Percentiles rank a stretch among this genome's conserved stretches.
phyloP scores from a whole-genome alignment of 768 basidiomycete species.

The Chlorophyllum brunneum region DNA sequence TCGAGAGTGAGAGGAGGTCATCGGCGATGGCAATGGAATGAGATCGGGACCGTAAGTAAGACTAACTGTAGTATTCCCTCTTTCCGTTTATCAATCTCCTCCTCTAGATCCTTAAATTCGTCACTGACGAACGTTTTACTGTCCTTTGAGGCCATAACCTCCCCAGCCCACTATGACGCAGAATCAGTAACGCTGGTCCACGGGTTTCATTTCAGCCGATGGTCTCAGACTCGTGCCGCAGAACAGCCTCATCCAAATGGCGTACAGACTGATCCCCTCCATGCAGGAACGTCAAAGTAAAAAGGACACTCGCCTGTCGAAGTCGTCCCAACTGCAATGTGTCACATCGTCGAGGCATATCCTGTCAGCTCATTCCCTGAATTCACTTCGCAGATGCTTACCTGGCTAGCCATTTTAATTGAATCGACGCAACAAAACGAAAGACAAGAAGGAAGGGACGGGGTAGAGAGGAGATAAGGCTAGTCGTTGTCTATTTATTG shows the following conservation, averaged over 20 bases:
- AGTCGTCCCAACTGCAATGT: slow-evolving; percentile 64
- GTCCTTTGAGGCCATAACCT: slow-evolving; percentile 81
- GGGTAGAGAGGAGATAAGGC: not conserved
- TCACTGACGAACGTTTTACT: slow-evolving; percentile 68
- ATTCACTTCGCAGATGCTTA: slow-evolving; percentile 21
- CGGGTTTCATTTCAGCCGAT: too few relatives aligned
- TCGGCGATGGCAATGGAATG: not conserved
- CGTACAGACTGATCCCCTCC: not conserved
- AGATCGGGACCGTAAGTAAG: slow-evolving; percentile 1
- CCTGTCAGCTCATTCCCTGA: not conserved
- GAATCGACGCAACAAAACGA: not conserved
- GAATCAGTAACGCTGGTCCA: not conserved
- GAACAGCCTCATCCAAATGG: too few relatives aligned
- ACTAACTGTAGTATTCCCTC: slow-evolving; percentile 71
- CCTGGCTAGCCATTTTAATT: slow-evolving; percentile 61
- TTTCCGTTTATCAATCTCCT: slow-evolving; percentile 77
- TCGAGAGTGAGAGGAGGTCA: too few relatives aligned
- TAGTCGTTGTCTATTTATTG: not conserved
- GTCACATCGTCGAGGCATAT: not conserved
- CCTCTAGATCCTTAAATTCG: slow-evolving; percentile 78
- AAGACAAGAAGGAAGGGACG: not conserved
- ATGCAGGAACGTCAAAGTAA: not conserved
- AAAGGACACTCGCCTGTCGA: slow-evolving; percentile 53
- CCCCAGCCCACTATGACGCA: slow-evolving; percentile 73
- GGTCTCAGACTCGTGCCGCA: too few relatives aligned